Evolutionary conservation across 2,329 filamentous ascomycete genomes (phyloP).

Genomic region (Trichoderma sp.): DNA sequence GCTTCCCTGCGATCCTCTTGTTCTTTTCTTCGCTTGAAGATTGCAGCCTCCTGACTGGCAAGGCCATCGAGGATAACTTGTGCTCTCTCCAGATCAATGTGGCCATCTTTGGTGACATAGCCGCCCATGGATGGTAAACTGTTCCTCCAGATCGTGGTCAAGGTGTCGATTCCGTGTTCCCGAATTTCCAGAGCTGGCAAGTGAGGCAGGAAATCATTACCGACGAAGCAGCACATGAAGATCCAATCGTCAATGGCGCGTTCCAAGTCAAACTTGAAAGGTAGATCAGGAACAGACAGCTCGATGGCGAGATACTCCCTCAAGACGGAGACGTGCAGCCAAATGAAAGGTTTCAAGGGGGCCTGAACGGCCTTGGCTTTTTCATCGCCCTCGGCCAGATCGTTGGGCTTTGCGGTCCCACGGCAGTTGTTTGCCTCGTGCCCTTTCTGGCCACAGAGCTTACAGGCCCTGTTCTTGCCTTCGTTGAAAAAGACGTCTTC

Average conservation of each 20-base stretch:
- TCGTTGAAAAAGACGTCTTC: conserved; percentile 97
- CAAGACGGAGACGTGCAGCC: conserved; percentile 90
- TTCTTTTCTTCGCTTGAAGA: conserved; percentile 86
- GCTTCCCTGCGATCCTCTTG: conserved; percentile 82
- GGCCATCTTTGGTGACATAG: conserved; percentile 93
- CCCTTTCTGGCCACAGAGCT: conserved; percentile 87
- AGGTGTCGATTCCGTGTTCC: conserved; percentile 93
- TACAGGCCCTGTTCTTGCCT: conserved; percentile 78
- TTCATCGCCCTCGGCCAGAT: conserved; percentile 71
- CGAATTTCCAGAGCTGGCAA: conserved; percentile 96
- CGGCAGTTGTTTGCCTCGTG: conserved; percentile 86
- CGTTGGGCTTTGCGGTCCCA: conserved; percentile 74
- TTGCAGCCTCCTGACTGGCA: conserved; percentile 89
- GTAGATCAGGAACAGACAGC: conserved; percentile 77
- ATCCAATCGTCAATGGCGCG: conserved; percentile 97
- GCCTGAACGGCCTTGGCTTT: conserved; percentile 76
- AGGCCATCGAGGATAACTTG: conserved; percentile 87
- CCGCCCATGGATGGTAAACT: conserved; percentile 90
- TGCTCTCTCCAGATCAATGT: conserved; percentile 82
- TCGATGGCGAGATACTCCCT: conserved; percentile 93
- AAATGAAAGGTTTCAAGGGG: conserved; percentile 86
- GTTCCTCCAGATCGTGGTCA: conserved; percentile 96
- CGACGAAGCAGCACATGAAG: conserved; percentile 98
- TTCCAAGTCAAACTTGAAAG: conserved; percentile 90
- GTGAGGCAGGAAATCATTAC: conserved; percentile 97